A percentile compares a stretch with the other conserved stretches of the same genome.
These are phyloP conservation scores for Polysphondylium violaceum DNA, from an alignment of 78 protist genomes.

Conservation along the genomic window DNA sequence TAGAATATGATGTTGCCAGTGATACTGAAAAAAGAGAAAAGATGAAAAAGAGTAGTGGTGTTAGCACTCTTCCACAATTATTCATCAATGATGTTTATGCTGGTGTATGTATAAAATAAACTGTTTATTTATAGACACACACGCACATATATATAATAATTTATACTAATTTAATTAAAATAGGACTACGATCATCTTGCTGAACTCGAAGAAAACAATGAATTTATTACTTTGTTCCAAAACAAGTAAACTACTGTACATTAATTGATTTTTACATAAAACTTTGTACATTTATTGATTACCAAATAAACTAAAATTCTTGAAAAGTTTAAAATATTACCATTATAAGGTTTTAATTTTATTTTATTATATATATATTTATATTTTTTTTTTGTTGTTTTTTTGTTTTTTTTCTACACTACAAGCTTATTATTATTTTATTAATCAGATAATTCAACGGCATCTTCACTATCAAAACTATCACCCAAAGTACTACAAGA, in stretches of 20 bases:
- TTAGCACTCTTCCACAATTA: conserved; percentile 53
- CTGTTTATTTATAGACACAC: background rate
- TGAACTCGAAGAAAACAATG: conserved; percentile 27
- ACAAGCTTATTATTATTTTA: background rate
- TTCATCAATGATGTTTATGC: conserved; percentile 61
- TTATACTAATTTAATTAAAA: background rate
- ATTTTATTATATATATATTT: background rate
- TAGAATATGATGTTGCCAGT: conserved; percentile 78
- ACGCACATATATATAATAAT: background rate
- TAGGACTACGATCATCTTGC: conserved; percentile 26
- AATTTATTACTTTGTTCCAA: conserved; percentile 44
- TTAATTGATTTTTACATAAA: background rate
- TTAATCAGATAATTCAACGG: conserved; percentile 65
- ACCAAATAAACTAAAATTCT: background rate
- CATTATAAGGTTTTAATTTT: background rate
- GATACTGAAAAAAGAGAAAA: conserved; percentile 42
- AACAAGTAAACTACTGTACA: conserved; percentile 25
- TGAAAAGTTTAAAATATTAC: background rate
- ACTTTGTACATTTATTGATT: background rate
- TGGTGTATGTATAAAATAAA: conserved; percentile 28
- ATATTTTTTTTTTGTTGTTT: background rate
- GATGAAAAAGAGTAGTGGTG: conserved; percentile 58
- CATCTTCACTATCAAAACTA: conserved; percentile 63
- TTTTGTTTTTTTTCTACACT: background rate
- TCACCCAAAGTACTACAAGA: conserved; percentile 66